phyloP scores from a whole-genome alignment of 495 filamentous ascomycete species.

The Aspergillus ostianus region DNA sequence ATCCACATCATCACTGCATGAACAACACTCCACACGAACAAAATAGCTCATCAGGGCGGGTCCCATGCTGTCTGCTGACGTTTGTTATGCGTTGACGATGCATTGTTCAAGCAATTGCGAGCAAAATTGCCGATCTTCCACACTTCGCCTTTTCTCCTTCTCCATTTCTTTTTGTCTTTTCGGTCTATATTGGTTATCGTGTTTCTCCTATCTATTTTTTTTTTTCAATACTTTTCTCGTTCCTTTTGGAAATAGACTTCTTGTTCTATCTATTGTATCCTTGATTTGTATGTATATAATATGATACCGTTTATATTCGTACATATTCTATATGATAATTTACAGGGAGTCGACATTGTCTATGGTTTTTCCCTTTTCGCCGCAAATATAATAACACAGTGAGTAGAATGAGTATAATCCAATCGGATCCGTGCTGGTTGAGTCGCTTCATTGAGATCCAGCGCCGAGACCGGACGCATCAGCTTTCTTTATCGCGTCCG shows the following conservation, averaged over 20 bases:
- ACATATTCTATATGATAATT: constrained; percentile 1
- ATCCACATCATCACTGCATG: background rate
- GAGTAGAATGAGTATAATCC: background rate
- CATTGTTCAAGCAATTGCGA: background rate
- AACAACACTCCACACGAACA: background rate
- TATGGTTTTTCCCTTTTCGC: background rate
- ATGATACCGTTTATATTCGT: constrained; percentile 2
- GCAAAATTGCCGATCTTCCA: background rate
- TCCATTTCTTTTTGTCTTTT: too few species aligned
- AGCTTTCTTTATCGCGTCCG: constrained; percentile 55
- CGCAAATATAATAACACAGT: background rate
- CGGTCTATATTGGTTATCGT: too few species aligned
- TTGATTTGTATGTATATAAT: background rate
- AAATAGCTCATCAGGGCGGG: background rate
- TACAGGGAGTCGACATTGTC: background rate
- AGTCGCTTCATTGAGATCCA: constrained; percentile 4
- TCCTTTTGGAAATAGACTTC: background rate
- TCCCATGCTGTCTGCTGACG: background rate
- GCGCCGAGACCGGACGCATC: constrained; percentile 25
- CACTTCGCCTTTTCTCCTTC: too few species aligned
- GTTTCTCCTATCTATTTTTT: too few species aligned
- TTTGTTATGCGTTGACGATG: background rate
- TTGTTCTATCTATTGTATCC: constrained; percentile 1
- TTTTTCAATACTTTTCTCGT: too few species aligned
- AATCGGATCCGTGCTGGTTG: background rate